phyloP scores from a whole-genome alignment of 305 asterid species.

The Fraxinus platypoda region DNA sequence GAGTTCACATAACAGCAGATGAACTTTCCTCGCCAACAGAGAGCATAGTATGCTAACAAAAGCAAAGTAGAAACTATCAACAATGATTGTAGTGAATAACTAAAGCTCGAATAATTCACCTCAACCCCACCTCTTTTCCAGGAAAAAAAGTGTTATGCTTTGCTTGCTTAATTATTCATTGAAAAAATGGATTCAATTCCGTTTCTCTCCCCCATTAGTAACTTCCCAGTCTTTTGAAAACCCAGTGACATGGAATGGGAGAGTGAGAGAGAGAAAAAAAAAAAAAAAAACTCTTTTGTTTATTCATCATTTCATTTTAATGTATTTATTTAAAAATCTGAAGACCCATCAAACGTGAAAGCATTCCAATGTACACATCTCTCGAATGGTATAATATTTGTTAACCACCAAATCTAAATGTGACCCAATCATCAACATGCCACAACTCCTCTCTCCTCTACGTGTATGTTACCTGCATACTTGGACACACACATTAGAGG shows the following conservation, averaged over 20 bases:
- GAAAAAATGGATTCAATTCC: background rate
- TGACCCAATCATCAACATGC: background rate
- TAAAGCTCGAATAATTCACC: background rate
- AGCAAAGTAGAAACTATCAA: constrained; percentile 1
- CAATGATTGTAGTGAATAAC: background rate
- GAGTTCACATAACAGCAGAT: background rate
- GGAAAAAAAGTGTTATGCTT: background rate
- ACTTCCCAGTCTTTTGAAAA: constrained; percentile 2
- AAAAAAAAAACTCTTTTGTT: background rate
- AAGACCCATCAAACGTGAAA: background rate
- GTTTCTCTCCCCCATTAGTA: background rate
- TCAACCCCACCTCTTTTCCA: background rate
- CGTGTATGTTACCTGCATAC: background rate
- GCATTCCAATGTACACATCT: background rate
- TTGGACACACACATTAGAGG: background rate
- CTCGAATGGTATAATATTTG: background rate
- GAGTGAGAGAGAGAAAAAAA: too few relatives aligned
- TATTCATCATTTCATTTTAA: background rate
- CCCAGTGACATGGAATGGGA: background rate
- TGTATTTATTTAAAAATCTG: background rate
- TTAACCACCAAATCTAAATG: background rate
- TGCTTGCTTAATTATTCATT: background rate
- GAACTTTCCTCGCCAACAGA: background rate
- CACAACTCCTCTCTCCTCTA: background rate
- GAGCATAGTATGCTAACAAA: background rate